Evolutionary conservation across 495 filamentous ascomycete species (phyloP), one percentile per base, ranked within the genome.

Genomic region (Podospora sp.): DNA sequence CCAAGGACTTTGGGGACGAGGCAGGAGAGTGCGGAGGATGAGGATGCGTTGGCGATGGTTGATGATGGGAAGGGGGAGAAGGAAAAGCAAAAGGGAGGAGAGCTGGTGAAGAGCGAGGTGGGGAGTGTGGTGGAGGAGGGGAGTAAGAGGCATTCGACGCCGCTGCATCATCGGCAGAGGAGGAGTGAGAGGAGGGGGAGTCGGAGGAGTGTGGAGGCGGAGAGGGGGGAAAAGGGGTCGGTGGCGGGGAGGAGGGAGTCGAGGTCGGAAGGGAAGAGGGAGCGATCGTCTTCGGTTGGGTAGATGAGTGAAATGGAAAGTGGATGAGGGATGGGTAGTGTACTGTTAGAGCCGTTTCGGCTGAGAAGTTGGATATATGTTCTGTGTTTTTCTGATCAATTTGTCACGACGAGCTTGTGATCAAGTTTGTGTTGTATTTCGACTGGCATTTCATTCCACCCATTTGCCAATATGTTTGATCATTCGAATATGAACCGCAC

Each of bases 131-230:
- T 20, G 21, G 61, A 51, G 16, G 49, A 51, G 46, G 33, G 49
- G 61, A 33, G 8, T 11, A 63, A 46, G 61, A 62, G 36, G 22
- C 20, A 24, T 20, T 40, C 61, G 18, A 63, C 61, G 24, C 61
- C 61, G 61, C 16, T 63, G 61, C 61, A 63, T 63, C 61, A 63
- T 25, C 24, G 61, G 40, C 40, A 46, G 16, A 21, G 46, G 16
- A 24, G 29, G n/a, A 24, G 61, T 22, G 16, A 27, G 18, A 9
- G 25, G 40, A 21, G 61, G 11, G 9, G 49, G 22, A 18, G 49
- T 40, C 49, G 46, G 46, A 50, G 49, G 49, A 50, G 40, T 11
- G 46, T 29, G 24, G 61, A 51, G 25, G 59, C n/a, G 1, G 59
- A 62, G 14, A 49, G 36, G 20, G 25, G 49, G 7, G 49, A 53